Base-by-base conservation (phyloP, 1,284 basidiomycete genomes). In the Athelia sp. region DNA sequence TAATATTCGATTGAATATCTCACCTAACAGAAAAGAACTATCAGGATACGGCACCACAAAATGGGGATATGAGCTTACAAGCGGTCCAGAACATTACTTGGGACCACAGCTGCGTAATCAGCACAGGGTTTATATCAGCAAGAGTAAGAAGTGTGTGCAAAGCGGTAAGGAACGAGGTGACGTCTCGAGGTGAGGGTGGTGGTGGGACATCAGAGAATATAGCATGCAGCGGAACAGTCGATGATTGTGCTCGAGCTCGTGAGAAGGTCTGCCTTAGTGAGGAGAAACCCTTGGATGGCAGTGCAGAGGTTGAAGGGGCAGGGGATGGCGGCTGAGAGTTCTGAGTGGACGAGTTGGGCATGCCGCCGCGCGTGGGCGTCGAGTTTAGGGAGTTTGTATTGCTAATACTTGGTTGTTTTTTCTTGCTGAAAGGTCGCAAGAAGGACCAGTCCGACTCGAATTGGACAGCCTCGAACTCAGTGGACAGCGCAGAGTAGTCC, bases 361-460 rank as follows among this genome's bases (percentile, higher is more conserved):
- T 50, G 40, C 66, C 56, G 56, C 71, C 68, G 50, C 72, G 70
- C 15, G 69, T 50, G 17, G 63, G 58, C 21, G 59, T 62, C 13
- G 71, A 56, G 4, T 64, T 56, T 17, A 67, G 51, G 21, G 64
- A 52, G n/a, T 61, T 55, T 44, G 65, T 52, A 48, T 70, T 53
- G 21, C 63, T 69, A n/a, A 9, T 21, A n/a, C 8, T 21, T 51
- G 66, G 54, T 65, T 84, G 88, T 72, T 87, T 93, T 53, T 78
- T 78, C 32, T 75, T 71, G 8, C 78, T 79, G 54, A 96, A 87
- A 4, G 85, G 82, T 31, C 90, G 82, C 46, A 97, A 77, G 58
- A 97, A 87, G 1, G 88, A 87, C 94, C 96, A 98, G 56, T 98
- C 96, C 9, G 92, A 93, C 67, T 98, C 93, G 61, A 98, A 99